Evolutionary conservation across 306 rosid genomes (phyloP).

Genomic region (Begonia peltatifolia): DNA sequence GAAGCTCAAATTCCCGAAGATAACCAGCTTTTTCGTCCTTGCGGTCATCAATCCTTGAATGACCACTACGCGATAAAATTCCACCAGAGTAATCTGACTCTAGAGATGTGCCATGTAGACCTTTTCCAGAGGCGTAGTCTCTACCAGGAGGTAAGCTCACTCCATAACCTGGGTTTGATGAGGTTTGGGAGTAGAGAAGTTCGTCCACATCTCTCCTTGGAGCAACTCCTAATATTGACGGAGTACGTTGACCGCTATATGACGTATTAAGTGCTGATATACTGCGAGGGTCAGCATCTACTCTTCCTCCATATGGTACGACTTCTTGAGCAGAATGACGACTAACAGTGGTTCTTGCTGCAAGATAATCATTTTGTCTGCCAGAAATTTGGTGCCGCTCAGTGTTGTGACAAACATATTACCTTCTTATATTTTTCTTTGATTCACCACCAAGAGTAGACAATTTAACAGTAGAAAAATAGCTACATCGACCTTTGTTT

Average conservation of each 20-base stretch:
- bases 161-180: conserved; percentile 96
- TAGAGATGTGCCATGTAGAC: conserved; percentile 56
- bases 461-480: conserved; percentile 12
- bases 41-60: conserved; percentile 44
- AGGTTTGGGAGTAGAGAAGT: conserved; percentile 58
- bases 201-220: conserved; percentile 82
- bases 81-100: conserved; percentile 59
- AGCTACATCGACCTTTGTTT: too few relatives aligned
- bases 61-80: conserved; percentile 40
- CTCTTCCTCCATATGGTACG: conserved; percentile 77
- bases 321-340: conserved; percentile 84
- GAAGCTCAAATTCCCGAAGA: conserved; percentile 79
- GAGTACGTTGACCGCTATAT: conserved; percentile 67
- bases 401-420: conserved; percentile 61
- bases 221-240: conserved; percentile 93
- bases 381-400: conserved; percentile 93
- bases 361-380: conserved; percentile 97
- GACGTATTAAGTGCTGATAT: conserved; percentile 68
- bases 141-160: conserved; percentile 98
- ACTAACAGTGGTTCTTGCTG: conserved; percentile 82
- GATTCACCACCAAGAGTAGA: conserved; percentile 22
- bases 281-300: conserved; percentile 75
- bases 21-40: conserved; percentile 89
- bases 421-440: conserved; percentile 44
- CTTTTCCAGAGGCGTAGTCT: conserved; percentile 90